These are phyloP conservation scores for Heritiera fomes DNA, from an alignment of 345 rosid genomes.

Conservation along the genomic window DNA sequence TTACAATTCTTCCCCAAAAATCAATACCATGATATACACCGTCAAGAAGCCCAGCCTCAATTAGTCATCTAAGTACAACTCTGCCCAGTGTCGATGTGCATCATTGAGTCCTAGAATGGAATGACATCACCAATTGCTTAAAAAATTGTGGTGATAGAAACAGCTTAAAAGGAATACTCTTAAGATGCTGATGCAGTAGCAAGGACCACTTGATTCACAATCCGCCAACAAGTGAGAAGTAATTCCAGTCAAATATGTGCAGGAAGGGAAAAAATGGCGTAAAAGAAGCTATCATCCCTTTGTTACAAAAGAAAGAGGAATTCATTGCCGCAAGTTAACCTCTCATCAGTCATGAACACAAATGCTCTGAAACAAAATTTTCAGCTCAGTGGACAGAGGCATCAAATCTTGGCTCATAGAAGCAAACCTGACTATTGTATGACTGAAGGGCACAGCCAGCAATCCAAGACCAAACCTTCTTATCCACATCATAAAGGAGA, in stretches of 20 bases:
- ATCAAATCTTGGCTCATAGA: constrained; percentile 97
- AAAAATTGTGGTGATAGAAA: background rate
- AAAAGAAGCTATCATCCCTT: background rate
- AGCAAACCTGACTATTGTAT: constrained; percentile 90
- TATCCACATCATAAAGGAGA: constrained; percentile 85
- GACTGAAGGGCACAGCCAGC: constrained; percentile 95
- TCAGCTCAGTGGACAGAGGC: constrained; percentile 49
- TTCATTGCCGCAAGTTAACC: background rate
- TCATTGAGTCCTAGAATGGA: constrained; percentile 4
- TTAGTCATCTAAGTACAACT: constrained; percentile 15
- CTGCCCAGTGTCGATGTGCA: constrained; percentile 17
- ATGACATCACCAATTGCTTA: constrained; percentile 8
- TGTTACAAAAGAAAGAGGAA: background rate
- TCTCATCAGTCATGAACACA: background rate
- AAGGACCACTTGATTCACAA: constrained; percentile 15
- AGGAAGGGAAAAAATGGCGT: background rate
- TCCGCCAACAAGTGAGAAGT: constrained; percentile 7
- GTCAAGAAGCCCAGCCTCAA: constrained; percentile 9
- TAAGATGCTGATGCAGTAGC: constrained; percentile 12
- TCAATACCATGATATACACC: constrained; percentile 22
- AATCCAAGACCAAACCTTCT: constrained; percentile 95
- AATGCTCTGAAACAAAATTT: background rate
- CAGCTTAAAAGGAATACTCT: constrained; percentile 16
- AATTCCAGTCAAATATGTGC: constrained; percentile 9
- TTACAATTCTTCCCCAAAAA: constrained; percentile 26